Conservation (phyloP, 495 filamentous ascomycete genomes). For the Xylaria cubensis region DNA sequence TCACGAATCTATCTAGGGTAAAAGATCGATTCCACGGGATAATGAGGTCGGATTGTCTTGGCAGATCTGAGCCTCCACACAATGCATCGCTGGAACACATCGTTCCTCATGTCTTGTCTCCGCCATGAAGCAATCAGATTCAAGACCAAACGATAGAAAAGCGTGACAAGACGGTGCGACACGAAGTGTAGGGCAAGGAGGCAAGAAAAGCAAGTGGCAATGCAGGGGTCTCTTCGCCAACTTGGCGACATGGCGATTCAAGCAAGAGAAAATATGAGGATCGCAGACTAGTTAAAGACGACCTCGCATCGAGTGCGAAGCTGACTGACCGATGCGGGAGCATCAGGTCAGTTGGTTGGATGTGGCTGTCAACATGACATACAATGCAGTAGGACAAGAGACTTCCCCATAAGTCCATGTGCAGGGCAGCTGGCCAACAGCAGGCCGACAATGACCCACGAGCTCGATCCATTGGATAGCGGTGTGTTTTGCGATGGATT, state of each 20-base stretch:
- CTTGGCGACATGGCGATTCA: constrained; percentile 14
- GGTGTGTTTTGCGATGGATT: constrained; percentile 24
- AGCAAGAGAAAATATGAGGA: constrained; percentile 8
- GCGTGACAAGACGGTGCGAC: constrained; percentile 10
- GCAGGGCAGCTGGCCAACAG: constrained; percentile 47
- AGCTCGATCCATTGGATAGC: constrained; percentile 55
- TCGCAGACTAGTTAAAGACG: not conserved
- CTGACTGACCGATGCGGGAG: constrained; percentile 14
- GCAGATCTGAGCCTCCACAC: constrained; percentile 12
- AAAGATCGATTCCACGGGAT: not conserved
- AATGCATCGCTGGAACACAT: not conserved
- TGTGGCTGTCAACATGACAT: constrained; percentile 15
- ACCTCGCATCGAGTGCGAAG: not conserved
- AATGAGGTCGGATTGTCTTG: not conserved
- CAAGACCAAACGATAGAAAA: not conserved
- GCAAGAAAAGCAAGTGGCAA: constrained; percentile 13
- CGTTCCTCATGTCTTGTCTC: not conserved
- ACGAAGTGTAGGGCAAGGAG: constrained; percentile 13
- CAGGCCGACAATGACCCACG: constrained; percentile 47
- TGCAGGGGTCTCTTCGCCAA: constrained; percentile 12
- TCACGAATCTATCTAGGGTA: not conserved
- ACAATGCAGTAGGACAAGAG: constrained; percentile 25
- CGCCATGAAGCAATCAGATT: constrained; percentile 7
- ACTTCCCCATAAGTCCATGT: constrained; percentile 39
- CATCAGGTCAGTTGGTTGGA: constrained; percentile 19